Percentiles rank a stretch among this genome's conserved stretches.
phyloP scores from a whole-genome alignment of 2,329 filamentous ascomycete genomes.

The Aspergillus sp. region DNA sequence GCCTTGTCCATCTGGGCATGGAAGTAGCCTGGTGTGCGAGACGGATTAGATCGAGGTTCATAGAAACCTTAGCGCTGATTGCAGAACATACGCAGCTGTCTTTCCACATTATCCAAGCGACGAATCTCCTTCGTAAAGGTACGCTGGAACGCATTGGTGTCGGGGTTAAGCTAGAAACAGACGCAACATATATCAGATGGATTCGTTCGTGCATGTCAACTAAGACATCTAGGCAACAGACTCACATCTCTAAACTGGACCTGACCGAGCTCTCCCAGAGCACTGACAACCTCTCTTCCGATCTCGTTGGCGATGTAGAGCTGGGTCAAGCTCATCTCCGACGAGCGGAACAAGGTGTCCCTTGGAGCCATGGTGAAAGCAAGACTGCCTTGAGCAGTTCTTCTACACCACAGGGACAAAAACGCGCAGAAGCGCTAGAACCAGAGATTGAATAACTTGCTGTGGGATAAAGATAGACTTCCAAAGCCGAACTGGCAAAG shows the following conservation, averaged over 20 bases:
- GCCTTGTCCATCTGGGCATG: slow-evolving; percentile 94
- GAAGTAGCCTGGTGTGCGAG: slow-evolving; percentile 73
- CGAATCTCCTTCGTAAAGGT: slow-evolving; percentile 98
- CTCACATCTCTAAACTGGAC: slow-evolving; percentile 97
- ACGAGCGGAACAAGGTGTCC: slow-evolving; percentile 98
- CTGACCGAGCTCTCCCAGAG: slow-evolving; percentile 89
- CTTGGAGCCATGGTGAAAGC: slow-evolving; percentile 60
- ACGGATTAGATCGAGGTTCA: slow-evolving; percentile 1
- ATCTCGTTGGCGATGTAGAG: slow-evolving; percentile 99
- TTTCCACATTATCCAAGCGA: slow-evolving; percentile 94
- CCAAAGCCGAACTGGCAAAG: background rate
- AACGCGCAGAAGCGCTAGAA: slow-evolving; percentile 8
- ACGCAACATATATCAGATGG: slow-evolving; percentile 21
- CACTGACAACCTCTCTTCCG: slow-evolving; percentile 93
- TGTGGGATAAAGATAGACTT: slow-evolving; percentile 16
- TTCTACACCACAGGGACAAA: slow-evolving; percentile 24
- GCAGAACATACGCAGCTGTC: slow-evolving; percentile 78
- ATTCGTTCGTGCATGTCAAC: background rate
- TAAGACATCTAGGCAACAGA: slow-evolving; percentile 18
- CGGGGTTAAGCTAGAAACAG: slow-evolving; percentile 74
- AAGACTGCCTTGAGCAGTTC: slow-evolving; percentile 24
- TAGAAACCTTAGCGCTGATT: background rate
- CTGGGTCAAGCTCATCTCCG: slow-evolving; percentile 99
- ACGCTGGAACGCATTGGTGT: slow-evolving; percentile 90
- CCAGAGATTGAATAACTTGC: background rate